phyloP scores from a whole-genome alignment of 2,329 filamentous ascomycete genomes.

The Nigrospora osmanthi region DNA sequence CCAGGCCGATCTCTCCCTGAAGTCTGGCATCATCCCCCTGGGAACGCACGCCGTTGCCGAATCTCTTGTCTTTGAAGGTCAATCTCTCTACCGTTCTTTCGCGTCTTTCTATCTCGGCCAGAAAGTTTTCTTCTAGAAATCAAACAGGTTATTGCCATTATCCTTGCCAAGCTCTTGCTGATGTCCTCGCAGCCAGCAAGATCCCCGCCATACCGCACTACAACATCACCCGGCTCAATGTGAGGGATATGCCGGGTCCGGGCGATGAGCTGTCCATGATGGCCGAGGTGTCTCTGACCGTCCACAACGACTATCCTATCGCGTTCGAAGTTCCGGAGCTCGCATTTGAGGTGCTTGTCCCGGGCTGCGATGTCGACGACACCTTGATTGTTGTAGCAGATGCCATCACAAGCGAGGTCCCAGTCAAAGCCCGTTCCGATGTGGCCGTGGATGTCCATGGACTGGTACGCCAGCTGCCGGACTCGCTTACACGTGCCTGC shows the following conservation, averaged over 20 bases:
- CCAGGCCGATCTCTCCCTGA: conserved; percentile 64
- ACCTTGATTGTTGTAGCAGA: conserved; percentile 72
- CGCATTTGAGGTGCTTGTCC: conserved; percentile 76
- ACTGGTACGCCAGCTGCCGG: conserved; percentile 64
- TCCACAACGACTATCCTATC: conserved; percentile 73
- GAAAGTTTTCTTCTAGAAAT: conserved; percentile 36
- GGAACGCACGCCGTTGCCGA: conserved; percentile 71
- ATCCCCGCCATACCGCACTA: conserved; percentile 75
- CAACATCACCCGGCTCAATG: conserved; percentile 72
- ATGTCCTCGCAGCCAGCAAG: conserved; percentile 48
- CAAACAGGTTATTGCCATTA: conserved; percentile 7
- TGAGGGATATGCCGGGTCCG: conserved; percentile 59
- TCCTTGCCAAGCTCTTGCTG: conserved; percentile 19
- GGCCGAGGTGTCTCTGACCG: conserved; percentile 66
- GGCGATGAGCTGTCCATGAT: conserved; percentile 59
- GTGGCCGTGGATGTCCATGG: conserved; percentile 65
- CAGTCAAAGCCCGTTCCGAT: conserved; percentile 59
- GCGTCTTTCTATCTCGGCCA: conserved; percentile 54
- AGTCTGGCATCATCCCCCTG: conserved; percentile 70
- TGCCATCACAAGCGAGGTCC: conserved; percentile 59
- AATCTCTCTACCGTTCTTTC: conserved; percentile 59
- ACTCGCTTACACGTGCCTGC: conserved; percentile 64
- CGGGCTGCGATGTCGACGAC: conserved; percentile 67
- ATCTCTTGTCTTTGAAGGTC: conserved; percentile 75
- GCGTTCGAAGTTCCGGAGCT: conserved; percentile 70